A percentile compares a stretch with the other conserved stretches of the same genome.
These are phyloP conservation scores for Wickerhamomyces chaumierensis DNA, from an alignment of 805 yeast species.

Conservation along the genomic window DNA sequence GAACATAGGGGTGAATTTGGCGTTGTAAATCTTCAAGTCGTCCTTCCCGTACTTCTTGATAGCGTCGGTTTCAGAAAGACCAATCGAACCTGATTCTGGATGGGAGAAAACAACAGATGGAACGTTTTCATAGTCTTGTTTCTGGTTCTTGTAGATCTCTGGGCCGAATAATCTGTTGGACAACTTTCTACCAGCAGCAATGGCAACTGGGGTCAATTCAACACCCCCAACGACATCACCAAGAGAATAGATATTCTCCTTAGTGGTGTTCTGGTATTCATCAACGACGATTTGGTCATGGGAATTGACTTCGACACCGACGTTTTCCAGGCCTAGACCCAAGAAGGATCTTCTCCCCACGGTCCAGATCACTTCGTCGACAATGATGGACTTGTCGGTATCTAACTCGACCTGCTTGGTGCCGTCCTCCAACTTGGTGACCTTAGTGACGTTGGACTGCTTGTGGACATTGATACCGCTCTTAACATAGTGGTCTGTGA, in stretches of 20 bases:
- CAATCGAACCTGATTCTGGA: slow-evolving; percentile 95
- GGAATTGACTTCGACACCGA: slow-evolving; percentile 55
- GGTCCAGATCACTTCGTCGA: slow-evolving; percentile 86
- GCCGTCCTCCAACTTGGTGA: slow-evolving; percentile 38
- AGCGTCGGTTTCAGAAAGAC: slow-evolving; percentile 75
- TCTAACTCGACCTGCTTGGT: slow-evolving; percentile 36
- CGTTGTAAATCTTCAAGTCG: slow-evolving; percentile 68
- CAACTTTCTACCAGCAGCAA: slow-evolving; percentile 93
- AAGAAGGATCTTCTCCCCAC: slow-evolving; percentile 77
- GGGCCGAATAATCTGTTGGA: slow-evolving; percentile 90
- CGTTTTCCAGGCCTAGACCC: slow-evolving; percentile 65
- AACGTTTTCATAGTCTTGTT: slow-evolving; percentile 75
- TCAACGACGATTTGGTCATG: slow-evolving; percentile 64
- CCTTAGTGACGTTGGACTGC: slow-evolving; percentile 36
- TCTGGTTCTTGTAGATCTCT: slow-evolving; percentile 52
- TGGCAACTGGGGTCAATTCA: slow-evolving; percentile 96
- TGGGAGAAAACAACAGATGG: slow-evolving; percentile 98
- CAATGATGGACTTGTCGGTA: slow-evolving; percentile 34
- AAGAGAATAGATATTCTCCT: slow-evolving; percentile 63
- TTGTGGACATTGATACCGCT: slow-evolving; percentile 79
- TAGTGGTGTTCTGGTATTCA: slow-evolving; percentile 76
- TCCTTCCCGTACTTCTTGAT: slow-evolving; percentile 67
- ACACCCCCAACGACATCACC: slow-evolving; percentile 93
- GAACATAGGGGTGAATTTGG: slow-evolving; percentile 86
- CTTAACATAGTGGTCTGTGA: slow-evolving; percentile 72